Conservation (phyloP, 371 early-diverging fungal genomes). For the Phascolomyces articulosus region DNA sequence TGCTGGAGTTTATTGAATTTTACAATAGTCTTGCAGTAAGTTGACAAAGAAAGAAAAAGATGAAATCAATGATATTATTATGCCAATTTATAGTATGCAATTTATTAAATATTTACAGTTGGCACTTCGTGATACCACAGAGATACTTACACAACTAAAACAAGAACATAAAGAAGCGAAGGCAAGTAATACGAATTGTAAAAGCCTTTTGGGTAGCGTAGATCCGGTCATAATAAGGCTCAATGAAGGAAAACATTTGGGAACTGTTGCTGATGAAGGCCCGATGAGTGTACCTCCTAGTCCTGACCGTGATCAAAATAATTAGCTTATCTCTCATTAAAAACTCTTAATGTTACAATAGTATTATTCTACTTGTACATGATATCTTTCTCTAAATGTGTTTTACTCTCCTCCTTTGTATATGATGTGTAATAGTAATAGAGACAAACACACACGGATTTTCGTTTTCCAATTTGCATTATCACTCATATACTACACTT, state of each 20-base stretch:
- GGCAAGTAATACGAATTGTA: conserved; percentile 21
- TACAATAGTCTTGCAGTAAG: conserved; percentile 38
- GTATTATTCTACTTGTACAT: background rate
- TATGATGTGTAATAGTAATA: background rate
- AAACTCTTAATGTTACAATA: background rate
- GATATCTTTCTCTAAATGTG: background rate
- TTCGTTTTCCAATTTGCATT: background rate
- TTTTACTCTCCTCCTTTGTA: background rate
- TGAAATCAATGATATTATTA: conserved; percentile 14
- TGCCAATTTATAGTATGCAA: conserved; percentile 23
- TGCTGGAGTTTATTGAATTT: conserved; percentile 32
- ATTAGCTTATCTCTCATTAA: background rate
- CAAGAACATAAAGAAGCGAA: conserved; percentile 27
- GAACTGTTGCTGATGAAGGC: conserved; percentile 19
- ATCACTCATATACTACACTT: background rate
- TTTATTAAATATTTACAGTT: conserved; percentile 12
- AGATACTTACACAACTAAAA: conserved; percentile 22
- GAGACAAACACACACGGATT: background rate
- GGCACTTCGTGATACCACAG: conserved; percentile 29
- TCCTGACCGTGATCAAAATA: background rate
- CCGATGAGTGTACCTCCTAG: background rate
- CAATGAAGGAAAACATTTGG: conserved; percentile 28
- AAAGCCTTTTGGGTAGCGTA: conserved; percentile 25
- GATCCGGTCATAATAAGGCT: conserved; percentile 28
- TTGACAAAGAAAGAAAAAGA: conserved; percentile 15